Conservation (phyloP, 2,329 filamentous ascomycete genomes). For the Diatrype stigma region DNA sequence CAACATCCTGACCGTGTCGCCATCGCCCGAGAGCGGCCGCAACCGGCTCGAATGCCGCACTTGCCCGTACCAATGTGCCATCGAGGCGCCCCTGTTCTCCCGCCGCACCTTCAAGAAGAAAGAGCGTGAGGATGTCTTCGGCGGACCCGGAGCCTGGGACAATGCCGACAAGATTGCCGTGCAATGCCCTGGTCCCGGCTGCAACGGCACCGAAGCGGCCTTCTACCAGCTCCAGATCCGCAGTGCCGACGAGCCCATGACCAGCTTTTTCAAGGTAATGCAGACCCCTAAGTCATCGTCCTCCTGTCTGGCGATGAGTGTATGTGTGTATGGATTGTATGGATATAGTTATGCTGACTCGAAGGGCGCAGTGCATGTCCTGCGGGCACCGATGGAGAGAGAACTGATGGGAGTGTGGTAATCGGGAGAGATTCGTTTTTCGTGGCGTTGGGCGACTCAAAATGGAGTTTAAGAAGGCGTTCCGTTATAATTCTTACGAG, state of each 20-base stretch:
- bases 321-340: background rate
- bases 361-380: constrained; percentile 54
- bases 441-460: background rate
- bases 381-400: constrained; percentile 65
- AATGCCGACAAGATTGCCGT: constrained; percentile 82
- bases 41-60: constrained; percentile 95
- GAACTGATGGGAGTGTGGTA: constrained; percentile 39
- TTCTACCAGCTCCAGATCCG: constrained; percentile 98
- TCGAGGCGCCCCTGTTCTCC: constrained; percentile 73
- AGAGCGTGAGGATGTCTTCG: constrained; percentile 85
- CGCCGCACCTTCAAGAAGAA: constrained; percentile 84
- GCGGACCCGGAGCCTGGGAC: constrained; percentile 82
- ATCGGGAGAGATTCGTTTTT: background rate
- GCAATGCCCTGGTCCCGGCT: constrained; percentile 78
- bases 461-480: background rate
- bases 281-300: too few relatives aligned
- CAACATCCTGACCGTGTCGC: constrained; percentile 75
- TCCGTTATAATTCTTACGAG: background rate
- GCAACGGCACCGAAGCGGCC: constrained; percentile 79
- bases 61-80: constrained; percentile 85
- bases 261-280: constrained; percentile 84
- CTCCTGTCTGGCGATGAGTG: background rate
- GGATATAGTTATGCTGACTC: constrained; percentile 13
- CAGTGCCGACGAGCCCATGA: constrained; percentile 98
- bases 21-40: constrained; percentile 45